Evolutionary conservation across 805 yeast species (phyloP).

Genomic region (Saccharomycopsis fermentans): DNA sequence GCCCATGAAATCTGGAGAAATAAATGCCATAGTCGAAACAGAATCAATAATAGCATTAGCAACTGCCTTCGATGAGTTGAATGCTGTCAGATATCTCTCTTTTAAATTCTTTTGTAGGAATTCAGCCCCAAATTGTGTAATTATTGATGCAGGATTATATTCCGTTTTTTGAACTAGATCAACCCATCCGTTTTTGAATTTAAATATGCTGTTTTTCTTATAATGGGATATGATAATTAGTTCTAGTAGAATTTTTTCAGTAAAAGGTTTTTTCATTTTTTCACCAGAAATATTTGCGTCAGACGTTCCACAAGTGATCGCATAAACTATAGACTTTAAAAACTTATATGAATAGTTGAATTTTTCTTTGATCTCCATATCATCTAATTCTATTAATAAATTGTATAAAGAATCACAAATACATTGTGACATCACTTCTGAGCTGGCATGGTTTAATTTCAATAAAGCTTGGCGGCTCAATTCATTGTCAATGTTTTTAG

Average conservation of each 20-base stretch:
- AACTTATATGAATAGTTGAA: slow-evolving; percentile 24
- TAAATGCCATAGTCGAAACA: slow-evolving; percentile 42
- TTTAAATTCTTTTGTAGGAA: neutral
- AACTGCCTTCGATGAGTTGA: slow-evolving; percentile 20
- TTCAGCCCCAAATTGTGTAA: slow-evolving; percentile 25
- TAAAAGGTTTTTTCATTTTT: neutral
- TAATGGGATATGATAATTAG: slow-evolving; percentile 38
- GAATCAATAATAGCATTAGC: slow-evolving; percentile 43
- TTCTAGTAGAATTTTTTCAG: slow-evolving; percentile 25
- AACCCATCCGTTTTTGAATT: slow-evolving; percentile 58
- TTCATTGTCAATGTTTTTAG: neutral
- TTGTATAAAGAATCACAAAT: neutral
- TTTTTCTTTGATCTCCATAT: slow-evolving; percentile 18
- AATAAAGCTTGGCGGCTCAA: neutral
- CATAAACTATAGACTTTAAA: slow-evolving; percentile 29
- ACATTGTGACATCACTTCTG: neutral
- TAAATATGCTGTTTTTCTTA: slow-evolving; percentile 22
- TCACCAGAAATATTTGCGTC: neutral
- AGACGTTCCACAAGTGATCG: slow-evolving; percentile 26
- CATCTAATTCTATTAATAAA: neutral
- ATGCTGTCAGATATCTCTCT: neutral
- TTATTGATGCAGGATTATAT: slow-evolving; percentile 55
- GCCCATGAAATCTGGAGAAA: slow-evolving; percentile 46
- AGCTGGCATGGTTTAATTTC: neutral
- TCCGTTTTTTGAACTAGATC: slow-evolving; percentile 51